Conservation (phyloP, 192 early-diverging fungal species). For the Diversispora epigaea region DNA sequence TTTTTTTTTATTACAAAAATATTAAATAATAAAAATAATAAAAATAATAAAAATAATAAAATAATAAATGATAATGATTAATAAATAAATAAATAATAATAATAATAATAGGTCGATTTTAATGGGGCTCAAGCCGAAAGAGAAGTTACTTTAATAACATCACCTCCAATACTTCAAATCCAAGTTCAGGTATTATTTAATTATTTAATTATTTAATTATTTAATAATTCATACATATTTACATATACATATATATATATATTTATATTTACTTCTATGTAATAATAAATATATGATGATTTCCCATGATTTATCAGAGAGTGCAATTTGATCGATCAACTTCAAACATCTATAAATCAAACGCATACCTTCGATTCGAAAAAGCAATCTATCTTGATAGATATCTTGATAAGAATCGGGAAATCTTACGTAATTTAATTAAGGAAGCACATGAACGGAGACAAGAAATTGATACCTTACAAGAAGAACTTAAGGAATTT, state of each 20-base stretch:
- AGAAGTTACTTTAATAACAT: slow-evolving; percentile 48
- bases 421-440: slow-evolving; percentile 28
- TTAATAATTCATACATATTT: too few species aligned
- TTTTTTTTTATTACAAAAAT: too few species aligned
- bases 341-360: slow-evolving; percentile 63
- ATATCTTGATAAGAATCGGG: slow-evolving; percentile 45
- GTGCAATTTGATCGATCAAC: slow-evolving; percentile 65
- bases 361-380: slow-evolving; percentile 65
- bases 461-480: slow-evolving; percentile 37
- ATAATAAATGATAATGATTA: too few species aligned
- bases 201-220: too few species aligned
- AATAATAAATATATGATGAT: too few species aligned
- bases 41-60: too few species aligned
- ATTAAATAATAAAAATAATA: too few species aligned
- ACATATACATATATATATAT: too few species aligned
- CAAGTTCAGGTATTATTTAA: slow-evolving; percentile 54
- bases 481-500: slow-evolving; percentile 35
- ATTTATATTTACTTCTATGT: too few species aligned
- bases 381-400: slow-evolving; percentile 63
- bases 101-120: slow-evolving; percentile 30
- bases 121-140: slow-evolving; percentile 37
- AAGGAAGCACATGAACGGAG: slow-evolving; percentile 32
- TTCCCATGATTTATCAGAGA: slow-evolving; percentile 36
- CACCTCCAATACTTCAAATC: slow-evolving; percentile 72
- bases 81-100: too few species aligned